Base-by-base conservation (phyloP, 257 asterid genomes). In the Solanum sejunctum region DNA sequence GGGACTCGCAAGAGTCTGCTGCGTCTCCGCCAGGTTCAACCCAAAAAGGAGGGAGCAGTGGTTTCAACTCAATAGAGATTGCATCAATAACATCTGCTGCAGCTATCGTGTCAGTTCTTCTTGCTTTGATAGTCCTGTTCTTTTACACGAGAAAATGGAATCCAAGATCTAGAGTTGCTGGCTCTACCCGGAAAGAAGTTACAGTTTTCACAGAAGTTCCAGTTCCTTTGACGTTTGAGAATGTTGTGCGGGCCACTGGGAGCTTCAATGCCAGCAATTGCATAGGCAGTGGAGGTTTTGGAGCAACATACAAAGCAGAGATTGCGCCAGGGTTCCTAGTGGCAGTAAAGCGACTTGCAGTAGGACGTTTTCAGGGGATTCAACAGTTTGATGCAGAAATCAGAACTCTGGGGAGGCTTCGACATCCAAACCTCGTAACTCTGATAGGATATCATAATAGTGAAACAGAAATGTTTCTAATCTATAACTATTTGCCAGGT, bases 281-380 rank as follows among this genome's bases (percentile, higher is more conserved):
- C 89, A 96, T 96, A 1, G 99, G 99, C 52, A 94, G 91, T n/a
- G 98, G 98, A 41, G 99, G 98, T 26, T 96, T 96, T 60, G 99
- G 98, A 56, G 95, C 99, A 21, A 96, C 99, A 13, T 95, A 91
- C 94, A 96, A 96, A 86, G 99, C 98, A 16, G 98, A 95, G 89
- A 89, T 96, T 18, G 92, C 99, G 2, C 96, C 98, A 0, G 98
- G 98, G 39, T 89, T 91, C 75, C 88, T 96, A 1, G 95, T 95
- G 18, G 99, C 98, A 21, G 90, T 95, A 39, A 96, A 96, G 80
- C 95, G 95, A 17, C 94, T 96, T 23, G 90, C 98, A 3, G 92
- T 95, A 0, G 98, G 99, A 15, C 96, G 98, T 17, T 95, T 96
- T 83, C 92, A 92, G 82, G 92, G 95, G 28, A 86, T 89, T 61